Base-by-base conservation (phyloP, 352 stramenopile species). In the Pythium sp. region DNA sequence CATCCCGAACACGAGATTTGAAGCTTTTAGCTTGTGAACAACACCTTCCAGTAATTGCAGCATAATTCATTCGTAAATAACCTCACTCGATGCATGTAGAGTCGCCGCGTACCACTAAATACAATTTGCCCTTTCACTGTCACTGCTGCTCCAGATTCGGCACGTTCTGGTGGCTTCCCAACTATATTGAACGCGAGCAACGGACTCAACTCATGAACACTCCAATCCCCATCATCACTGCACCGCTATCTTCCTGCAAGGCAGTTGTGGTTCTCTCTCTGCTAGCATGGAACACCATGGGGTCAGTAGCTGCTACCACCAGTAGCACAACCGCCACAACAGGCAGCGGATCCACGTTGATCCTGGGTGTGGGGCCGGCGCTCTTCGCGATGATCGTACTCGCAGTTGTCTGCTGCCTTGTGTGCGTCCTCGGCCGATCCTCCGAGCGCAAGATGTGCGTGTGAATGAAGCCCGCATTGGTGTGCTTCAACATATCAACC, bases 381-480 rank as follows among this genome's bases (percentile, higher is more conserved):
- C 70, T 84, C 34, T 72, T 84, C 18, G 74, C 72, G 18, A 65
- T 81, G 57, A 70, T 81, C 43, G 70, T 84, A 32, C 59, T 84
- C 53, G 70, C 58, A 1, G 34, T 80, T n/a, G 68, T 64, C 30
- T 80, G 67, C 54, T 38, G 67, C 8, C 38, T 79, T 38, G 67
- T 84, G 15, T 81, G 72, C 54, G 58, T 70, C 34, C 54, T 78
- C 41, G 77, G 77, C 11, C 76, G 72, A 34, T 77, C 74, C 28
- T 61, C 47, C 1, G 57, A 67, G 14, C 66, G 58, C 12, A 65
- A 58, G 12, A 18, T 59, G 69, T 71, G 26, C 36, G 69, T 51
- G 43, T 51, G 43, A 49, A 49, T 47, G 41, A 47, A 18, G 41
- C 5, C 14, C 15, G 5, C 22, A 18, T 49, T 6, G 3, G 18